phyloP scores from a whole-genome alignment of 129 eudicot species.

The Artemisia tridentata region DNA sequence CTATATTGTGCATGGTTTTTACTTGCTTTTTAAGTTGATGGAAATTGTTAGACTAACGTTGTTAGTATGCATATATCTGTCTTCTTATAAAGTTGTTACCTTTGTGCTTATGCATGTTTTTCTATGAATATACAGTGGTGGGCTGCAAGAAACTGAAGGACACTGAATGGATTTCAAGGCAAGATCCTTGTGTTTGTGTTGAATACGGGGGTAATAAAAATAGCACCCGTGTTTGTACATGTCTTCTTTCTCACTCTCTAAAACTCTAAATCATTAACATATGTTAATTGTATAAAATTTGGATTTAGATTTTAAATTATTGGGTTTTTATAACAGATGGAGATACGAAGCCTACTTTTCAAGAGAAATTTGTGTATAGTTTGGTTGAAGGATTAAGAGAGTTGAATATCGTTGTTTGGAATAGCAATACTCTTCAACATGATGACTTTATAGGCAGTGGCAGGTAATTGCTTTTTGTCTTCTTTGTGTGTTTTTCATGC shows the following conservation, averaged over 20 bases:
- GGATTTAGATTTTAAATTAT: neutral
- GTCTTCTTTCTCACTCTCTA: conserved; percentile 21
- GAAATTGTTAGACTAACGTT: no score
- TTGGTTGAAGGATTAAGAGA: conserved; percentile 77
- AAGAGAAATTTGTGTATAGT: conserved; percentile 70
- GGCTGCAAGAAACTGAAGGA: conserved; percentile 71
- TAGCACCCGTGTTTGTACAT: conserved; percentile 72
- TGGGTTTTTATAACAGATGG: conserved; percentile 47
- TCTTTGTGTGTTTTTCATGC: conserved; percentile 3
- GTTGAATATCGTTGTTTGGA: conserved; percentile 70
- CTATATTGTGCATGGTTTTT: neutral
- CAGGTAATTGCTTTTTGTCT: conserved; percentile 44
- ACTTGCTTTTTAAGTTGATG: neutral
- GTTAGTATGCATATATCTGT: neutral
- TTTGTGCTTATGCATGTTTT: neutral
- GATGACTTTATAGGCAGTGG: conserved; percentile 89
- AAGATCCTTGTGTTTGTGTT: conserved; percentile 87
- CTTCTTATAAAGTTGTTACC: neutral
- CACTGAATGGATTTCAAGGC: conserved; percentile 95
- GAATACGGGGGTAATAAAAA: conserved; percentile 67
- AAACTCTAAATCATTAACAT: neutral
- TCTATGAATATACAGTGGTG: conserved; percentile 44
- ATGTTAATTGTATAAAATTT: conserved; percentile 5
- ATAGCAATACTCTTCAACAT: conserved; percentile 64
- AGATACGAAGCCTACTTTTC: conserved; percentile 81